Conservation (phyloP, 2,329 filamentous ascomycete species). For the Penicillium carneum region DNA sequence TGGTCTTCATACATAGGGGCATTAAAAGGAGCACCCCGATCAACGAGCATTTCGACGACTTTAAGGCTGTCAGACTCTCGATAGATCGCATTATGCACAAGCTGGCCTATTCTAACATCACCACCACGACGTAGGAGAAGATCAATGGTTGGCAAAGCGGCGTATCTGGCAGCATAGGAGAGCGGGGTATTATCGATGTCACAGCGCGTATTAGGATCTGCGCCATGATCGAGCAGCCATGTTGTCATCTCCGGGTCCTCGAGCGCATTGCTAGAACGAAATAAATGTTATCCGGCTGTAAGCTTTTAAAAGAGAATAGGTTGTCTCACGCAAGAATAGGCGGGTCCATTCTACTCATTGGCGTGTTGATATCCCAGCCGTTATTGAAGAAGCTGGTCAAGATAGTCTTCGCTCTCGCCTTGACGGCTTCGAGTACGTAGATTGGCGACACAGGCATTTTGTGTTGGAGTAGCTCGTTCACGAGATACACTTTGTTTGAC, state of each 20-base stretch:
- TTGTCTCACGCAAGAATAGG: slow-evolving; percentile 1
- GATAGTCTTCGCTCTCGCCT: slow-evolving; percentile 7
- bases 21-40: slow-evolving; percentile 11
- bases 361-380: slow-evolving; percentile 10
- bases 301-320: neutral
- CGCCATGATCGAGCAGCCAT: slow-evolving; percentile 11
- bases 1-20: slow-evolving; percentile 6
- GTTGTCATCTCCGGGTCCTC: slow-evolving; percentile 2
- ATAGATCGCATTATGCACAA: slow-evolving; percentile 23
- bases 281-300: neutral
- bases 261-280: slow-evolving; percentile 4
- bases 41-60: slow-evolving; percentile 11
- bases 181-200: slow-evolving; percentile 22
- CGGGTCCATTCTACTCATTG: neutral
- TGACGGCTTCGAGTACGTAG: slow-evolving; percentile 5
- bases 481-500: neutral
- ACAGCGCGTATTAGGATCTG: slow-evolving; percentile 7
- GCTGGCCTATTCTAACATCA: slow-evolving; percentile 23
- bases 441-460: slow-evolving; percentile 1
- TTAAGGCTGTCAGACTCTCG: slow-evolving; percentile 9
- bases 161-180: slow-evolving; percentile 21
- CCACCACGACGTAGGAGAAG: slow-evolving; percentile 20
- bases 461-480: slow-evolving; percentile 6
- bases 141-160: slow-evolving; percentile 17
- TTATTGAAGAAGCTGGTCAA: neutral